Base-by-base conservation (phyloP, 2,329 filamentous ascomycete species). In the Cordyceps javanica region DNA sequence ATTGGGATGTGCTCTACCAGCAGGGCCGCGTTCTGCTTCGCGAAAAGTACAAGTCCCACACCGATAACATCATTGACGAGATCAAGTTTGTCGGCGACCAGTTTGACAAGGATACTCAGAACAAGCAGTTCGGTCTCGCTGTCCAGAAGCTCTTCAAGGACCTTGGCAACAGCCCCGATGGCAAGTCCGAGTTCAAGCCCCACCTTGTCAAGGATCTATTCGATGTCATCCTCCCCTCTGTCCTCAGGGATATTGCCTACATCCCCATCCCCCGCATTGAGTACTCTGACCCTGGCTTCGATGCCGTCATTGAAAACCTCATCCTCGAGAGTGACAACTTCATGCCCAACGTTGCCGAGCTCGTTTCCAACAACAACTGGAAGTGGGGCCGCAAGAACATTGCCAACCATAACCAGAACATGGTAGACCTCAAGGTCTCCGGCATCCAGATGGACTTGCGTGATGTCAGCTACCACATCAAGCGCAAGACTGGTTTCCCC, bases 321-420 rank as follows among this genome's bases (percentile, higher is more conserved):
- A 88, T 97, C 46, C 82, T 99, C 54, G 94, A 99, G 76, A 92
- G 90, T 63, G 92, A 97, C 78, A 99, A 99, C 75, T 86, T 99
- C 65, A 91, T 92, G 75, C 94, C 94, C 62, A 99, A 99, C 66
- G 81, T 93, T 5, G 73, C 96, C 39, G 93, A 99, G 72, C 81
- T 97, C 61, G 83, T 86, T 59, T 94, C 86, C 69, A 92, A 97
- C 76, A 94, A 97, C 77, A 95, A 94, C 77, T 91, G 92, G 83
- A 87, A 90, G 64, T 96, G 89, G 86, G 94, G 93, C 38, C 91
- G 94, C 69, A 97, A 95, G 85, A 87, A 87, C 70, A 81, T 91
- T 65, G 77, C 82, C 66, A 95, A 82, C 79, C 90, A 87, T 78
- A 87, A 85, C 72, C 87, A 90, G 73, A 92, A 96, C 74, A 87